A percentile compares a stretch with the other conserved stretches of the same genome.
These are phyloP conservation scores for Eutrema heterophyllum DNA, from an alignment of 345 rosid species.

Conservation along the genomic window DNA sequence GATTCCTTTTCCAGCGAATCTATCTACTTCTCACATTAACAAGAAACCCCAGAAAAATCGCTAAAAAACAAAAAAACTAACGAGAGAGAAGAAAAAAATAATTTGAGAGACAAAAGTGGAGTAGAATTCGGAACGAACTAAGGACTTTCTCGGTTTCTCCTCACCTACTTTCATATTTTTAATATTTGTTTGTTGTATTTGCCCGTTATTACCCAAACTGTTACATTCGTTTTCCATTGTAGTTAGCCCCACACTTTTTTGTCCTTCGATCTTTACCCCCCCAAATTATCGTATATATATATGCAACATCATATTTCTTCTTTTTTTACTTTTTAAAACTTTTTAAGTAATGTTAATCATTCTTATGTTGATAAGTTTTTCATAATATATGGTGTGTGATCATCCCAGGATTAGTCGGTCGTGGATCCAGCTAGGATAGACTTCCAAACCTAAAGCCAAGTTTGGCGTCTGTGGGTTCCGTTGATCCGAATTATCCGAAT, in stretches of 20 bases:
- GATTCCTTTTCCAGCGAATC: conserved; percentile 14
- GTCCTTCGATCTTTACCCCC: neutral
- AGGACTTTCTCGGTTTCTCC: conserved; percentile 20
- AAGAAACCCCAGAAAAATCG: conserved; percentile 12
- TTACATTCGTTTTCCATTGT: conserved; percentile 16
- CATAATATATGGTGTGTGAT: neutral
- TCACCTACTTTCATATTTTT: neutral
- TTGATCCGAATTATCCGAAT: no score
- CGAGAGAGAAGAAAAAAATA: neutral
- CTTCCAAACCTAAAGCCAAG: no score
- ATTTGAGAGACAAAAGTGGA: conserved; percentile 22
- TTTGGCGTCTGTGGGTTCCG: no score
- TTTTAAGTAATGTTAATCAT: neutral
- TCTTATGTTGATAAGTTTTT: neutral
- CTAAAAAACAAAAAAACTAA: neutral
- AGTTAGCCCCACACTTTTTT: conserved; percentile 15
- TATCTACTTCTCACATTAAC: conserved; percentile 23
- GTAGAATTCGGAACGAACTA: conserved; percentile 22
- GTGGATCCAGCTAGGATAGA: no score
- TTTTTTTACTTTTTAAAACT: neutral
- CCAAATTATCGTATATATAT: neutral
- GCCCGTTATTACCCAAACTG: conserved; percentile 3
- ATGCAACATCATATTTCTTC: neutral
- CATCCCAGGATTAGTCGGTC: no score
- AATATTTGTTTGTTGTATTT: neutral